phyloP scores from a whole-genome alignment of 805 yeast genomes.

The Kodamaea laetipori region DNA sequence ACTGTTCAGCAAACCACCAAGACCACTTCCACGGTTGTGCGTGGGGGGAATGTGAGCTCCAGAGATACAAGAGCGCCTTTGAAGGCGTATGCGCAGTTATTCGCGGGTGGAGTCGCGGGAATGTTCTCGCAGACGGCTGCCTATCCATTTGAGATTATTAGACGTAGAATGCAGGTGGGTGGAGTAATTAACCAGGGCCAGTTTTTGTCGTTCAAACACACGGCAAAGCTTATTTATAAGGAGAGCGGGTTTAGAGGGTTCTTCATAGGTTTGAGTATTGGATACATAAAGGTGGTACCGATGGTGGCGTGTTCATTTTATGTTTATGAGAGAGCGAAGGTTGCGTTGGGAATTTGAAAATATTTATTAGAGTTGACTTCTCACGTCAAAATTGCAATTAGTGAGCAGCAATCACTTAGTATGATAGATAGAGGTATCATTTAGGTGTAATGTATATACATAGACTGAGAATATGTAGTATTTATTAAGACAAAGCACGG shows the following conservation, averaged over 20 bases:
- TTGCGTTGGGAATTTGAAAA: conserved; percentile 55
- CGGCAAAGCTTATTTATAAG: conserved; percentile 59
- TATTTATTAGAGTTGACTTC: background rate
- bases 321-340: conserved; percentile 87
- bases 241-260: conserved; percentile 86
- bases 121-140: conserved; percentile 94
- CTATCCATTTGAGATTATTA: conserved; percentile 91
- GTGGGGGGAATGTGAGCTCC: conserved; percentile 29
- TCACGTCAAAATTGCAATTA: no score
- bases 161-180: conserved; percentile 95
- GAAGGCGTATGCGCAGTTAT: conserved; percentile 85
- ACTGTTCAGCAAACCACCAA: conserved; percentile 39
- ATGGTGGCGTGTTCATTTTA: conserved; percentile 97
- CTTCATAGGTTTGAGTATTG: conserved; percentile 92
- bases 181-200: conserved; percentile 67
- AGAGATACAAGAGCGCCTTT: conserved; percentile 62
- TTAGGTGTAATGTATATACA: no score
- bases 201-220: conserved; percentile 53
- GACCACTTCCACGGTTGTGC: conserved; percentile 14
- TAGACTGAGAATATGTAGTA: no score
- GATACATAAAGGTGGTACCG: conserved; percentile 92
- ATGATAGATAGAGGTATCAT: no score
- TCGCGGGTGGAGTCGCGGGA: conserved; percentile 97
- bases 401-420: no score
- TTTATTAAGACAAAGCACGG: no score